phyloP scores from a whole-genome alignment of 164 flowering plant species.

The Tetrastigma voinierianum region DNA sequence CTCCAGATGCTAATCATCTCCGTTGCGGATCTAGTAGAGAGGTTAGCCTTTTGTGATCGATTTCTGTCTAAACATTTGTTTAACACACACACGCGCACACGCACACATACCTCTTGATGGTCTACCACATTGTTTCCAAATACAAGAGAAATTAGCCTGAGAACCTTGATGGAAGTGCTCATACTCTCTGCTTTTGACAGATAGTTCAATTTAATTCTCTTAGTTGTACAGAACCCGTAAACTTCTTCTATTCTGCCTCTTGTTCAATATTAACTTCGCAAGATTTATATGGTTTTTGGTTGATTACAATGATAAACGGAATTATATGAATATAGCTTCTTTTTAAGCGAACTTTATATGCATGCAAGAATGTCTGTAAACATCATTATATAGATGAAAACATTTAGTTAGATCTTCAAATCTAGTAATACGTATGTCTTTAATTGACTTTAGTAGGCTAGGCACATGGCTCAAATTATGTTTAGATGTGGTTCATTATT shows the following conservation, averaged over 20 bases:
- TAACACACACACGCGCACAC: no score
- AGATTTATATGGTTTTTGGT: no score
- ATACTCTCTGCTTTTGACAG: background rate
- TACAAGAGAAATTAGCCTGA: background rate
- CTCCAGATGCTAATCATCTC: conserved; percentile 15
- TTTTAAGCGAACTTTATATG: background rate
- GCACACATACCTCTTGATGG: background rate
- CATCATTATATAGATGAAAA: background rate
- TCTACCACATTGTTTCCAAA: background rate
- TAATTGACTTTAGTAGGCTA: background rate
- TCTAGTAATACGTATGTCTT: background rate
- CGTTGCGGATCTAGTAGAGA: conserved; percentile 15
- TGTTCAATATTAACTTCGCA: no score
- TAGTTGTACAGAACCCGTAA: background rate
- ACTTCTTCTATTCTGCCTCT: no score
- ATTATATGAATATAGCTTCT: background rate
- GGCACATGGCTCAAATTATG: background rate
- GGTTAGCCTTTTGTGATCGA: conserved; percentile 9
- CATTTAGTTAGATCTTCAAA: background rate
- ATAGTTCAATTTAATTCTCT: background rate
- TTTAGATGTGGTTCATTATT: no score
- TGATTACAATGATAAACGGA: no score
- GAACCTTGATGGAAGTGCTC: conserved; percentile 1
- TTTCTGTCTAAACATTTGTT: no score
- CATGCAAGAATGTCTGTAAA: background rate